phyloP scores from a whole-genome alignment of 208 protist genomes.

The Acanthamoeba healyi region DNA sequence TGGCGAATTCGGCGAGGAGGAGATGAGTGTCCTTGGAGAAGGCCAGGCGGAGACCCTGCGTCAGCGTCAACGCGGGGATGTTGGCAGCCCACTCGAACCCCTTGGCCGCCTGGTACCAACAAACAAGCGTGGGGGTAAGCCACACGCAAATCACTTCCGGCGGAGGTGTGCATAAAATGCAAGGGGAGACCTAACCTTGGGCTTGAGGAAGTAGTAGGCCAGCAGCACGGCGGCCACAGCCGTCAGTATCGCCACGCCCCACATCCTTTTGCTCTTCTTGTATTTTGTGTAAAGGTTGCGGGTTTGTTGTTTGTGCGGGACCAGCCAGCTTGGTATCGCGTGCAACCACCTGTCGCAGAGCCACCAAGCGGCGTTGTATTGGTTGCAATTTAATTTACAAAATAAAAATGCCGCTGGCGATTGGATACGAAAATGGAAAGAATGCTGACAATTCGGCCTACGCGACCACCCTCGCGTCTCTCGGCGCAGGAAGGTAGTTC shows the following conservation, averaged over 20 bases:
- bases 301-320: too few relatives aligned
- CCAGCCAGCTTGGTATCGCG: too few relatives aligned
- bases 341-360: neutral
- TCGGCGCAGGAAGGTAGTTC: too few relatives aligned
- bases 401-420: neutral
- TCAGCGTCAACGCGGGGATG: neutral
- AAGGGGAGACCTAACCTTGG: neutral
- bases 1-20: slow-evolving; percentile 14
- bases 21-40: slow-evolving; percentile 42
- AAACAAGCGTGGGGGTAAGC: too few relatives aligned
- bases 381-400: neutral
- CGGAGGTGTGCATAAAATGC: neutral
- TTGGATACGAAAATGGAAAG: neutral
- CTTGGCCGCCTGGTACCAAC: neutral
- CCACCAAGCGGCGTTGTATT: neutral
- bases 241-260: neutral
- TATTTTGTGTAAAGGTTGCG: too few relatives aligned
- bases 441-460: neutral
- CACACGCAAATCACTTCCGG: too few relatives aligned
- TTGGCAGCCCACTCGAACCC: neutral
- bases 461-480: neutral
- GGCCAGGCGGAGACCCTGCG: neutral
- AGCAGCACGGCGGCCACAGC: neutral
- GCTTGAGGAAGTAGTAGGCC: neutral
- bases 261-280: neutral